Percentiles rank a stretch among this genome's conserved stretches.
Conservation (phyloP, 768 basidiomycete species). For the Cystoderma amianthinum region DNA sequence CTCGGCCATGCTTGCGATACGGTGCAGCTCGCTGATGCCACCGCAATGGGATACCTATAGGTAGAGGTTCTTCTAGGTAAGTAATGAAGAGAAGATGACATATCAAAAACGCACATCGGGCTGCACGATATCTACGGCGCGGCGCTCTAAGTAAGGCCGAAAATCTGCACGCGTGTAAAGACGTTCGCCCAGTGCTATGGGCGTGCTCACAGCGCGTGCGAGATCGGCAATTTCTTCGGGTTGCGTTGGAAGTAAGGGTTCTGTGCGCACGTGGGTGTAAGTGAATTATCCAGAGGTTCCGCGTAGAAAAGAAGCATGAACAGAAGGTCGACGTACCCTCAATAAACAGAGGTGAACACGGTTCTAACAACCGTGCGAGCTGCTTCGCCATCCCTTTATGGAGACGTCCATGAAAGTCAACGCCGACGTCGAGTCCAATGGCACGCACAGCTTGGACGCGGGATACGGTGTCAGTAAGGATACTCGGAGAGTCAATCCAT, state of each 20-base stretch:
- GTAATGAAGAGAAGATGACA: too few species aligned
- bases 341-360: constrained; percentile 55
- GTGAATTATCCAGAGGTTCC: too few species aligned
- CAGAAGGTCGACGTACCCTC: constrained; percentile 39
- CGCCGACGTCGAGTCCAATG: constrained; percentile 55
- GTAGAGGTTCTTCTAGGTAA: neutral
- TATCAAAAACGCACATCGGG: constrained; percentile 48
- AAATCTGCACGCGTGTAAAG: constrained; percentile 58
- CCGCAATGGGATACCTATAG: constrained; percentile 50
- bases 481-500: constrained; percentile 57
- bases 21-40: constrained; percentile 51
- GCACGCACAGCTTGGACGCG: constrained; percentile 46
- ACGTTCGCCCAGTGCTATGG: constrained; percentile 58
- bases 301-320: too few species aligned
- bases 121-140: constrained; percentile 63
- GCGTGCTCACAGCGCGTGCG: constrained; percentile 43
- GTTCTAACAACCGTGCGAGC: constrained; percentile 54
- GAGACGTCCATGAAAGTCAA: constrained; percentile 66
- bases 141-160: constrained; percentile 55
- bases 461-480: constrained; percentile 41
- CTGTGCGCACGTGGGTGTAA: too few species aligned
- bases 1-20: constrained; percentile 53
- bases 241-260: constrained; percentile 54
- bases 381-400: constrained; percentile 69
- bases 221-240: constrained; percentile 58